A percentile compares a stretch with the other conserved stretches of the same genome.
These are phyloP conservation scores for Suhomyces emberorum DNA, from an alignment of 805 yeast genomes.

Conservation along the genomic window DNA sequence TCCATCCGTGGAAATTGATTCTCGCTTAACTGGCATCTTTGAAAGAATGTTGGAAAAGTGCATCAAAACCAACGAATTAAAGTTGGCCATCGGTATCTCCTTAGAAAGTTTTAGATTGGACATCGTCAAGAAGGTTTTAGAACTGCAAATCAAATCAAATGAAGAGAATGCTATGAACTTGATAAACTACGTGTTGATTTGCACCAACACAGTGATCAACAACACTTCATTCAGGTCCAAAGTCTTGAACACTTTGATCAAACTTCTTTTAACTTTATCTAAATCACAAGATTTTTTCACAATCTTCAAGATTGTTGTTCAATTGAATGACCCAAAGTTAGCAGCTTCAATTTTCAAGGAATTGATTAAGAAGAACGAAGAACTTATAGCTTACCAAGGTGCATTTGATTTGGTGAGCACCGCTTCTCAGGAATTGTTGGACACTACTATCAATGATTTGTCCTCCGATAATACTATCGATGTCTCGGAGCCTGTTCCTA, in stretches of 20 bases:
- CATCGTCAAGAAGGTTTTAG: slow-evolving; percentile 60
- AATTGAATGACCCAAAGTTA: slow-evolving; percentile 70
- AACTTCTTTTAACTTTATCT: slow-evolving; percentile 51
- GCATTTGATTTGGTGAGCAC: slow-evolving; percentile 92
- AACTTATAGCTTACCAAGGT: slow-evolving; percentile 77
- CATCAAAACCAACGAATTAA: slow-evolving; percentile 63
- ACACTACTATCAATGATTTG: slow-evolving; percentile 46
- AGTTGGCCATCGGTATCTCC: slow-evolving; percentile 85
- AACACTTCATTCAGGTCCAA: slow-evolving; percentile 63
- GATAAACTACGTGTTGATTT: slow-evolving; percentile 71
- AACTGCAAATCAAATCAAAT: slow-evolving; percentile 31
- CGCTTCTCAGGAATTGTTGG: slow-evolving; percentile 85
- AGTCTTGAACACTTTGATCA: slow-evolving; percentile 61
- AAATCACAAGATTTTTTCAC: slow-evolving; percentile 75
- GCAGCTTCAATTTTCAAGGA: slow-evolving; percentile 68
- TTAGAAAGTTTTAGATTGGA: slow-evolving; percentile 86
- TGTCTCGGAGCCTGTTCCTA: slow-evolving; percentile 19
- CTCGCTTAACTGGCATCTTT: slow-evolving; percentile 64
- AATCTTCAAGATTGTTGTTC: slow-evolving; percentile 81
- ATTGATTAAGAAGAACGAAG: slow-evolving; percentile 49
- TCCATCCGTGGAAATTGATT: slow-evolving; percentile 42
- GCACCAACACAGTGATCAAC: slow-evolving; percentile 64
- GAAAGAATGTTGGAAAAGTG: slow-evolving; percentile 87
- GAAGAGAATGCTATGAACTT: slow-evolving; percentile 55
- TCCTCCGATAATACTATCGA: slow-evolving; percentile 25